Percentiles rank a stretch among this genome's conserved stretches.
Conservation (phyloP, 768 basidiomycete species). For the Rhodotorula kratochvilovae region DNA sequence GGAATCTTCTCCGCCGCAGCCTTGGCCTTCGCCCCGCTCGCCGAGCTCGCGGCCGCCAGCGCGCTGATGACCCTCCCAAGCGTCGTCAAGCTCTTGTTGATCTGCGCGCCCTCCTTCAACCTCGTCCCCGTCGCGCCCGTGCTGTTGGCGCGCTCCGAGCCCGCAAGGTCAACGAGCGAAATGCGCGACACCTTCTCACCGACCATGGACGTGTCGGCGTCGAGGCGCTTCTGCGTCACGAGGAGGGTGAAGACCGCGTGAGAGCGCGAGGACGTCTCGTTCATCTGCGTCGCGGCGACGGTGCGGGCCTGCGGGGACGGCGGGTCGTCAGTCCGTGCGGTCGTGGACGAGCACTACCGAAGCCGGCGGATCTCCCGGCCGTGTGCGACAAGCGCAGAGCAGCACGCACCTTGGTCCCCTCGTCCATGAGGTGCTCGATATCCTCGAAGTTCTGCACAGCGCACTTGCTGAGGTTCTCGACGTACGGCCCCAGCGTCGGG, state of each 20-base stretch:
- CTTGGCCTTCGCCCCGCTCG: constrained; percentile 61
- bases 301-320: constrained; percentile 72
- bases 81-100: constrained; percentile 97
- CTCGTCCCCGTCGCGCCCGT: constrained; percentile 95
- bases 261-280: constrained; percentile 93
- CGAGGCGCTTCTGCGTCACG: constrained; percentile 84
- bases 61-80: constrained; percentile 95
- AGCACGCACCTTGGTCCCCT: constrained; percentile 72
- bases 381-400: no score
- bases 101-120: constrained; percentile 67
- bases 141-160: constrained; percentile 93
- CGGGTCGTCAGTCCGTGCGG: no score
- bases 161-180: constrained; percentile 92
- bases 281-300: constrained; percentile 99
- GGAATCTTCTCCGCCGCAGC: constrained; percentile 90
- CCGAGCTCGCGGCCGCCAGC: constrained; percentile 62
- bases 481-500: constrained; percentile 82
- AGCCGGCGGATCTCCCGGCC: no score
- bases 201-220: constrained; percentile 75
- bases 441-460: constrained; percentile 86
- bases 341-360: no score
- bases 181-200: constrained; percentile 99
- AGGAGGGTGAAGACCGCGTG: constrained; percentile 97
- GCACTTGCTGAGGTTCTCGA: constrained; percentile 92
- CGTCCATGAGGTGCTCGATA: constrained; percentile 99